Evolutionary conservation across 2,329 filamentous ascomycete species (phyloP).

Genomic region (Colletotrichum magnum): DNA sequence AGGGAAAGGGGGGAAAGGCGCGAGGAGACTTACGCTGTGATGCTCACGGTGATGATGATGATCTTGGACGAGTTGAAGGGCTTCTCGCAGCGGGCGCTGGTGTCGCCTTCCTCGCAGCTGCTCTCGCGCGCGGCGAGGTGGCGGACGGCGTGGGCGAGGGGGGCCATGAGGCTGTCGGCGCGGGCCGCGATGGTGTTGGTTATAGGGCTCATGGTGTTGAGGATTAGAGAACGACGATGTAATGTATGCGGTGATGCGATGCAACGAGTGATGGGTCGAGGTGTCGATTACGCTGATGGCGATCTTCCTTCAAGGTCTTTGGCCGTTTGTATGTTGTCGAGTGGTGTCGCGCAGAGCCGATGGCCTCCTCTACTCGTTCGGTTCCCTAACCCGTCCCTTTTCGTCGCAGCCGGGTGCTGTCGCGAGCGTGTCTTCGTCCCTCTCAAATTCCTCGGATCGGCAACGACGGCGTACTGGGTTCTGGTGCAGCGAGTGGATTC

Average conservation of each 20-base stretch:
- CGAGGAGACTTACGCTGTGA: conserved; percentile 27
- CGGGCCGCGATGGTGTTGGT: conserved; percentile 1
- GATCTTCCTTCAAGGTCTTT: conserved; percentile 1
- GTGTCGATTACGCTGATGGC: neutral
- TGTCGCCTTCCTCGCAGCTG: conserved; percentile 22
- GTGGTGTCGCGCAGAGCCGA: neutral
- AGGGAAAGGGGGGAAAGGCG: neutral
- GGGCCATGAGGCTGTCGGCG: conserved; percentile 27
- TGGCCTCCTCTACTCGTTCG: neutral
- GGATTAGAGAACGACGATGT: neutral
- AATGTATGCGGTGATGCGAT: conserved; percentile 1
- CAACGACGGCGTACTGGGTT: conserved; percentile 13
- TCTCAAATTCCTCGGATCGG: conserved; percentile 17
- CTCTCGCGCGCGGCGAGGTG: conserved; percentile 25
- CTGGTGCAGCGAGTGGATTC: conserved; percentile 34
- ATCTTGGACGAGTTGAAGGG: conserved; percentile 33
- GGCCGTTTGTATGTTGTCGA: neutral
- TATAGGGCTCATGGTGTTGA: conserved; percentile 8
- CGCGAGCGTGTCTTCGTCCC: conserved; percentile 8
- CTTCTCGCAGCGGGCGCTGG: conserved; percentile 31
- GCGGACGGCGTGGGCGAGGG: conserved; percentile 18
- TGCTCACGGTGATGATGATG: conserved; percentile 28
- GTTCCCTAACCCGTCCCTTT: neutral
- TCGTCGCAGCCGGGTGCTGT: conserved; percentile 1
- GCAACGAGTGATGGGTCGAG: conserved; percentile 7